Evolutionary conservation across 2,329 filamentous ascomycete species (phyloP).

Genomic region (Sphaerulina populicola): DNA sequence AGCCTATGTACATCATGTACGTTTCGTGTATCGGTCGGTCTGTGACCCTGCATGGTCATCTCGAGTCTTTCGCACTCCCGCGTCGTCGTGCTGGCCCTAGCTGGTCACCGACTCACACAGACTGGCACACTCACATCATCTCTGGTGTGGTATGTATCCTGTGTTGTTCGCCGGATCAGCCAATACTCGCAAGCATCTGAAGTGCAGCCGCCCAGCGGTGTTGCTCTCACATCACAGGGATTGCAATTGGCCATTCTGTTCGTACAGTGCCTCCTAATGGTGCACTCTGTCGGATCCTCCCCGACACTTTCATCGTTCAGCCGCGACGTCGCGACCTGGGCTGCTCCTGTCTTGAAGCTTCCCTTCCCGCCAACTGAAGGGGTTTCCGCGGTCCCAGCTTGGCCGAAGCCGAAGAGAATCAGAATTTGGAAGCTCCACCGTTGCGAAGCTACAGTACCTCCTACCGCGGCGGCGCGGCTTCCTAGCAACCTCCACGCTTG

Average conservation of each 20-base stretch:
- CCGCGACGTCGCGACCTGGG: background rate
- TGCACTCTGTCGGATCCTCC: background rate
- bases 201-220: background rate
- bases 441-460: background rate
- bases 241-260: background rate
- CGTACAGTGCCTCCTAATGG: background rate
- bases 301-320: background rate
- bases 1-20: background rate
- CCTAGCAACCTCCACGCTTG: conserved; percentile 5
- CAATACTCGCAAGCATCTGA: background rate
- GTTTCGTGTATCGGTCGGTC: background rate
- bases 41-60: conserved; percentile 3
- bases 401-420: background rate
- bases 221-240: background rate
- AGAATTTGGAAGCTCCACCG: conserved; percentile 4
- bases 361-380: background rate
- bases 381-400: conserved; percentile 4
- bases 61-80: background rate
- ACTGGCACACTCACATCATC: conserved; percentile 1
- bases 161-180: conserved; percentile 2
- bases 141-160: background rate
- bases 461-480: too few species aligned
- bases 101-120: background rate
- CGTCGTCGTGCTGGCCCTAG: background rate
- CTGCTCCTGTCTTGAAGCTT: background rate